Evolutionary conservation across 129 eudicot species (phyloP).

Genomic region (Sambucus nigra): DNA sequence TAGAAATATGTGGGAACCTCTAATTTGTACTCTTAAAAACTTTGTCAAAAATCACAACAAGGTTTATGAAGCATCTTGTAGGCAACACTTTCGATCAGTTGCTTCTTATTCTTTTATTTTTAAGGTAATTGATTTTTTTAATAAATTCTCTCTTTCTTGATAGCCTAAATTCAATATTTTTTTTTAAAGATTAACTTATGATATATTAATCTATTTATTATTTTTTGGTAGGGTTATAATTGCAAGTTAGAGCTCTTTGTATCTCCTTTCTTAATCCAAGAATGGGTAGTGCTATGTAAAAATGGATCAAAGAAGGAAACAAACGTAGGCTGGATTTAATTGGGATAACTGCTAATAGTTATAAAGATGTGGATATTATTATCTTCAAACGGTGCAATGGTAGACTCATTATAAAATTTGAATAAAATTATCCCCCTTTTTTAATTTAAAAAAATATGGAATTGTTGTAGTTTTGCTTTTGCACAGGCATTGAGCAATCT

Average conservation of each 20-base stretch:
- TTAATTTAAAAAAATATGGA: background rate
- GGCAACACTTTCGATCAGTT: slow-evolving; percentile 54
- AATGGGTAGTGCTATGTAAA: slow-evolving; percentile 32
- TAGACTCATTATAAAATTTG: slow-evolving; percentile 59
- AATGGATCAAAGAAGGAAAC: slow-evolving; percentile 44
- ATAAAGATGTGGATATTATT: slow-evolving; percentile 37
- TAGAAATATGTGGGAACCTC: slow-evolving; percentile 95
- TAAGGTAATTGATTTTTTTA: slow-evolving; percentile 35
- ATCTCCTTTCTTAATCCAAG: slow-evolving; percentile 48
- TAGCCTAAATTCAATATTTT: background rate
- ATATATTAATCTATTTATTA: background rate
- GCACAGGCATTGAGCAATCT: background rate
- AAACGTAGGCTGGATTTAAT: slow-evolving; percentile 45
- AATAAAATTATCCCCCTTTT: background rate
- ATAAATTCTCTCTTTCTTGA: background rate
- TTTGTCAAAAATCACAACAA: slow-evolving; percentile 49
- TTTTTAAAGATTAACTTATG: background rate
- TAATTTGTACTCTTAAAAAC: slow-evolving; percentile 61
- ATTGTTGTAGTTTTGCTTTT: slow-evolving; percentile 16
- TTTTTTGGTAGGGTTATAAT: slow-evolving; percentile 36
- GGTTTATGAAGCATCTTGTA: slow-evolving; percentile 68
- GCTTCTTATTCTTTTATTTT: slow-evolving; percentile 73
- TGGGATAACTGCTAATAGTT: slow-evolving; percentile 40
- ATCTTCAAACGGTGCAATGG: slow-evolving; percentile 60
- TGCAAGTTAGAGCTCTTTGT: slow-evolving; percentile 47